Evolutionary conservation across 164 flowering plant genomes (phyloP).

Genomic region (Piper longum): DNA sequence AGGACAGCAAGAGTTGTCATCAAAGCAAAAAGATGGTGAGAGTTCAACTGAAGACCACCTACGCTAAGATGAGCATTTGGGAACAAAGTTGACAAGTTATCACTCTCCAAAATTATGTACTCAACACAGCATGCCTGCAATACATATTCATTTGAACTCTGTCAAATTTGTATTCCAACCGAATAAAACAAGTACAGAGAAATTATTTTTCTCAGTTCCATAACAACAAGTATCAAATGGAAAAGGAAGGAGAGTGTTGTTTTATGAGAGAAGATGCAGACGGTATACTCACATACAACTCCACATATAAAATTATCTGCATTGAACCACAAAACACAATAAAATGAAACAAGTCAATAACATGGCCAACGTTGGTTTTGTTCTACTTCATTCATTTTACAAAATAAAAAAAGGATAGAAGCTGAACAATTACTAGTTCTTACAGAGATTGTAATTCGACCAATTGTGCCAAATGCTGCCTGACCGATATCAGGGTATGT

Average conservation of each 20-base stretch:
- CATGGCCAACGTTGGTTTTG: no score
- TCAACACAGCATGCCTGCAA: conserved; percentile 88
- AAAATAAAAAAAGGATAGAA: background rate
- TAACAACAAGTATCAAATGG: no score
- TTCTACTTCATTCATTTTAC: background rate
- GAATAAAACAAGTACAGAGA: conserved; percentile 39
- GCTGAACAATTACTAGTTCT: conserved; percentile 4
- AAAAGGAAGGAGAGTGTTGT: no score
- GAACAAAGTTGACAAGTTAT: conserved; percentile 76
- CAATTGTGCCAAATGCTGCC: conserved; percentile 79
- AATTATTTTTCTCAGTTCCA: no score
- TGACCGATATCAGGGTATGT: conserved; percentile 98
- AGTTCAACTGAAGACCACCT: conserved; percentile 36
- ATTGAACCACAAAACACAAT: conserved; percentile 6
- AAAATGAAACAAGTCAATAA: no score
- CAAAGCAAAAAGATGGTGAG: conserved; percentile 70
- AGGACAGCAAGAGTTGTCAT: conserved; percentile 64
- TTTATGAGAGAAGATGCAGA: background rate
- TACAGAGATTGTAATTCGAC: conserved; percentile 77
- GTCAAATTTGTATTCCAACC: background rate
- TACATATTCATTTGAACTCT: background rate
- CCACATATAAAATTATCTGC: conserved; percentile 88
- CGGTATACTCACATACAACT: conserved; percentile 75
- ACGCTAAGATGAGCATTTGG: conserved; percentile 74
- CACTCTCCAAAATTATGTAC: conserved; percentile 88